These are phyloP conservation scores for Forsythia suspensa DNA, from an alignment of 257 asterid genomes.

Conservation along the genomic window DNA sequence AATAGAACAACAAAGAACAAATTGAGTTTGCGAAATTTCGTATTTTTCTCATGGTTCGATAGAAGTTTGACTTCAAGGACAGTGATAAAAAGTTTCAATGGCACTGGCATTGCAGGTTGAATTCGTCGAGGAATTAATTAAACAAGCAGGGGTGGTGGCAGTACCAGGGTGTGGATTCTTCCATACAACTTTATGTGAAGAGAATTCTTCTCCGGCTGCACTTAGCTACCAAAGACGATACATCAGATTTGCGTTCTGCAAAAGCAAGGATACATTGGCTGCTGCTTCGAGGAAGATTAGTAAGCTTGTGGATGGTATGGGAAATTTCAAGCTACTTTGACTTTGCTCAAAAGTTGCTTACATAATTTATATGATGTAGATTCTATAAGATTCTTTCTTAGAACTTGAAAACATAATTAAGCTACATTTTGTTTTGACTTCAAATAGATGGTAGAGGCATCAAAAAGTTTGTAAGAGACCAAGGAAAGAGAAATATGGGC, in stretches of 20 bases:
- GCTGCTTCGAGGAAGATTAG: conserved; percentile 61
- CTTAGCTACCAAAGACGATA: conserved; percentile 34
- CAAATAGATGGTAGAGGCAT: no score
- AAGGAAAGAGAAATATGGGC: neutral
- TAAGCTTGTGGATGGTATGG: conserved; percentile 38
- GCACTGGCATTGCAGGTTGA: conserved; percentile 48
- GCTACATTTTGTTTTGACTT: neutral
- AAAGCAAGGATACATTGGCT: conserved; percentile 59
- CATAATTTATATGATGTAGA: neutral
- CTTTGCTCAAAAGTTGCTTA: neutral
- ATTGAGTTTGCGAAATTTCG: neutral
- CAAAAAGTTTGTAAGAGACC: neutral
- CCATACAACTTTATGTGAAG: conserved; percentile 32
- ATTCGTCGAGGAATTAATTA: conserved; percentile 72
- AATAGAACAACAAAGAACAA: neutral
- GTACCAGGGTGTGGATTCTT: conserved; percentile 90
- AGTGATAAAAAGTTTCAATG: neutral
- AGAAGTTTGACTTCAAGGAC: neutral
- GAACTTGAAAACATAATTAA: neutral
- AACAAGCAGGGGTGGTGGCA: conserved; percentile 85
- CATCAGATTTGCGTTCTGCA: conserved; percentile 88
- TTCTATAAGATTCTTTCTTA: neutral
- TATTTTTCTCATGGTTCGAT: neutral
- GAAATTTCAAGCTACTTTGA: conserved; percentile 54
- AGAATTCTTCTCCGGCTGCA: conserved; percentile 19